phyloP scores from a whole-genome alignment of 2,329 filamentous ascomycete species.

The Hortaea werneckii region DNA sequence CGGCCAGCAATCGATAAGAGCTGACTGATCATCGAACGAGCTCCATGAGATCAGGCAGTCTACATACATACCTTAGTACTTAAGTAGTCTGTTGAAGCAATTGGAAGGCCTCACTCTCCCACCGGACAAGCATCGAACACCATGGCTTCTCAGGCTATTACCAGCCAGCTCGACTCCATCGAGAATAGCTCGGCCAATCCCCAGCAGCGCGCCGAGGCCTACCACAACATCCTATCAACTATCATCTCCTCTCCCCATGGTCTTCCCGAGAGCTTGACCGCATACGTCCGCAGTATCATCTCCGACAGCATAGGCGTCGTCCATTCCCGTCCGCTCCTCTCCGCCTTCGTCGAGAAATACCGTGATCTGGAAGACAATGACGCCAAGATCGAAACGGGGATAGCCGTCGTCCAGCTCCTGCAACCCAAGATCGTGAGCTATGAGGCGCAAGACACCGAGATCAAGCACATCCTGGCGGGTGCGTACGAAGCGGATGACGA shows the following conservation, averaged over 20 bases:
- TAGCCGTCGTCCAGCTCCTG: conserved; percentile 58
- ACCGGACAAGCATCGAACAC: neutral
- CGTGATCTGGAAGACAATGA: conserved; percentile 50
- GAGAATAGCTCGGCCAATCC: conserved; percentile 3
- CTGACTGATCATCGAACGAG: neutral
- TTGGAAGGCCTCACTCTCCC: too few relatives aligned
- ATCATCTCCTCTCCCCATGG: conserved; percentile 39
- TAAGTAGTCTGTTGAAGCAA: neutral
- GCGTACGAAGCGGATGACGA: conserved; percentile 78
- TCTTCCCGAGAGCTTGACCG: conserved; percentile 52
- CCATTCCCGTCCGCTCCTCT: conserved; percentile 60
- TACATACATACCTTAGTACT: neutral
- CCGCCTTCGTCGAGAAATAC: conserved; percentile 55
- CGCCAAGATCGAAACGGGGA: conserved; percentile 63
- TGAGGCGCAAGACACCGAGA: conserved; percentile 70
- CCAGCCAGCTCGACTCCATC: conserved; percentile 7
- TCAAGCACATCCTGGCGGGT: conserved; percentile 72
- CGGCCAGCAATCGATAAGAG: neutral
- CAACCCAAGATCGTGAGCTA: conserved; percentile 60
- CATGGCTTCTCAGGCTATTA: conserved; percentile 4
- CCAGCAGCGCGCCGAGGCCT: conserved; percentile 35
- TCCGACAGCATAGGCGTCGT: conserved; percentile 64
- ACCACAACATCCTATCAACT: conserved; percentile 47
- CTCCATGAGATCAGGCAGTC: neutral
- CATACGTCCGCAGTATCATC: conserved; percentile 54